Conservation (phyloP, 2,329 filamentous ascomycete genomes). For the Cytospora mali region DNA sequence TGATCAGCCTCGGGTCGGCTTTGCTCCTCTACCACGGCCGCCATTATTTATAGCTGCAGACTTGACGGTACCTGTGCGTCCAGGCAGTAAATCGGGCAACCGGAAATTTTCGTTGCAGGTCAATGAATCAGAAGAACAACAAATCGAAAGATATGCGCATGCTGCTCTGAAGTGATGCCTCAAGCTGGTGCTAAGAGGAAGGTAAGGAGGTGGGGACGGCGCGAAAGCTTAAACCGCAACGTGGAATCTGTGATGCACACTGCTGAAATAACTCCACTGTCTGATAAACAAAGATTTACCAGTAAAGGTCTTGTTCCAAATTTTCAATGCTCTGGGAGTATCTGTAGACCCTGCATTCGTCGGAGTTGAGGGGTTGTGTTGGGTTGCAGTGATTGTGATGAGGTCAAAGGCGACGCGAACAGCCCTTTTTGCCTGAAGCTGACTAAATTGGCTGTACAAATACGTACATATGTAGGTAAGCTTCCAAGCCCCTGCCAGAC, state of each 20-base stretch:
- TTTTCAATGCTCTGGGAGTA: neutral
- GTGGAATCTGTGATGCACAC: neutral
- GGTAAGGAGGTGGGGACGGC: neutral
- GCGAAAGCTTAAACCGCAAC: neutral
- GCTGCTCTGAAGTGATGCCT: neutral
- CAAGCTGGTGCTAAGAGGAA: neutral
- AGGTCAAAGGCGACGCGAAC: constrained; percentile 12
- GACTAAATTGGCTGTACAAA: constrained; percentile 9
- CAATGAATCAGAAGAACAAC: neutral
- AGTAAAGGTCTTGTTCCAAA: neutral
- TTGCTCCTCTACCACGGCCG: constrained; percentile 27
- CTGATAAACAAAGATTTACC: neutral
- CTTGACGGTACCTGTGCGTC: neutral
- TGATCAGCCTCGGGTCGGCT: constrained; percentile 13
- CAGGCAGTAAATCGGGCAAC: neutral
- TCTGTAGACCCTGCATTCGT: neutral
- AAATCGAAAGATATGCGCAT: neutral
- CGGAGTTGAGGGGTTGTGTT: neutral
- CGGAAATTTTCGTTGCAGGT: neutral
- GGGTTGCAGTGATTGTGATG: neutral
- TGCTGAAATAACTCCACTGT: no score
- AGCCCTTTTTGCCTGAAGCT: constrained; percentile 10
- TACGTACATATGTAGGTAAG: no score
- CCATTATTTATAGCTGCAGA: constrained; percentile 28
- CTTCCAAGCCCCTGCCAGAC: no score